Evolutionary conservation across 208 protist species (phyloP).

Genomic region (Angomonas deanei): DNA sequence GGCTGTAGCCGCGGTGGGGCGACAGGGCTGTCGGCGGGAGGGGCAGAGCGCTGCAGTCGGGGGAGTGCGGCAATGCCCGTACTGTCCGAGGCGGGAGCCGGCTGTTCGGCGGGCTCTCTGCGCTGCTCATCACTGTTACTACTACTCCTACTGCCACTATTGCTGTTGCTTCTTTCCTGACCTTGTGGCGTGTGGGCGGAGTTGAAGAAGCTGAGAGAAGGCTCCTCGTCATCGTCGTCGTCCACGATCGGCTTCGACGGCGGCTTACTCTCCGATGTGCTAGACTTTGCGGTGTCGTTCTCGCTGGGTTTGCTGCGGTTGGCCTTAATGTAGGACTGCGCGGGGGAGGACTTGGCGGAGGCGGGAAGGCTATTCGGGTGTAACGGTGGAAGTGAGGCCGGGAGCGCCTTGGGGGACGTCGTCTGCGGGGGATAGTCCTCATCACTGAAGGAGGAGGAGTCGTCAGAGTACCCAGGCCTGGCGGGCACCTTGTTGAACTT

Average conservation of each 20-base stretch:
- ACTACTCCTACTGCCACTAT: not conserved
- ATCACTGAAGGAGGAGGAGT: not conserved
- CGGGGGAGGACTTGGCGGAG: not conserved
- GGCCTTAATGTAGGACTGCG: not conserved
- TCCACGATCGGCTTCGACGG: slow-evolving; percentile 1
- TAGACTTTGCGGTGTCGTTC: not conserved
- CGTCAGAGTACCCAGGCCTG: not conserved
- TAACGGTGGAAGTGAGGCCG: not conserved
- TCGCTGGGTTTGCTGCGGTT: not conserved
- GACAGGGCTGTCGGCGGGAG: slow-evolving; percentile 15
- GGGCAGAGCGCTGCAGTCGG: slow-evolving; percentile 32
- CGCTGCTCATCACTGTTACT: not conserved
- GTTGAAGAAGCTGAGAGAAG: slow-evolving; percentile 23
- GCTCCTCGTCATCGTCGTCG: slow-evolving; percentile 44
- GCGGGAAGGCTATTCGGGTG: not conserved
- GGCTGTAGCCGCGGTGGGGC: slow-evolving; percentile 6
- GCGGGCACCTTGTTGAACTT: not conserved
- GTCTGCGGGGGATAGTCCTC: not conserved
- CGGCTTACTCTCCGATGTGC: slow-evolving; percentile 2
- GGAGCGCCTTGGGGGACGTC: not conserved
- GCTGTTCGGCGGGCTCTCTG: not conserved
- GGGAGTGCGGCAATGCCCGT: slow-evolving; percentile 20
- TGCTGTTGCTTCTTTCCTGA: no score
- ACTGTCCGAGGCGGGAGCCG: not conserved
- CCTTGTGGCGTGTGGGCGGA: not conserved